Evolutionary conservation across 208 protist species (phyloP).

Genomic region (Vickermania ingenoplastis): DNA sequence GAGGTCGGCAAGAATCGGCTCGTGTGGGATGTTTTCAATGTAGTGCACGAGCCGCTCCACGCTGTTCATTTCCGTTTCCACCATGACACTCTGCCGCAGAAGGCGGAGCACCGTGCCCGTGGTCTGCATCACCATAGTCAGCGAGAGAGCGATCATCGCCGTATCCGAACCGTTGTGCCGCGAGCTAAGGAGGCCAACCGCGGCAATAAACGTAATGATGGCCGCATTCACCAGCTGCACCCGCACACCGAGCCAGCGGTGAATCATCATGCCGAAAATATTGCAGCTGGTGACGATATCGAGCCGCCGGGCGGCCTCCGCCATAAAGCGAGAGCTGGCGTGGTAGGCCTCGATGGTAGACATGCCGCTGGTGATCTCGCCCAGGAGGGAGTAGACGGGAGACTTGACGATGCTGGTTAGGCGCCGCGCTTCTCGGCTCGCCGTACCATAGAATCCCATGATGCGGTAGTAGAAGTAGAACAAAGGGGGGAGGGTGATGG

Average conservation of each 20-base stretch:
- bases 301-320: slow-evolving; percentile 24
- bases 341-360: slow-evolving; percentile 79
- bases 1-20: slow-evolving; percentile 8
- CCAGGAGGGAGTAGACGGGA: slow-evolving; percentile 89
- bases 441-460: slow-evolving; percentile 72
- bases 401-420: slow-evolving; percentile 82
- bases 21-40: slow-evolving; percentile 50
- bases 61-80: slow-evolving; percentile 82
- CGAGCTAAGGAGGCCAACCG: slow-evolving; percentile 32
- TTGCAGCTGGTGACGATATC: slow-evolving; percentile 41
- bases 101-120: slow-evolving; percentile 48
- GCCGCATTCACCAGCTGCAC: slow-evolving; percentile 80
- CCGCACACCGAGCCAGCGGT: slow-evolving; percentile 86
- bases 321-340: slow-evolving; percentile 16
- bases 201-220: slow-evolving; percentile 48
- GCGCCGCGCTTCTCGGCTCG: slow-evolving; percentile 82
- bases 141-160: slow-evolving; percentile 49
- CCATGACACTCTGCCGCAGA: slow-evolving; percentile 28
- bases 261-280: slow-evolving; percentile 40
- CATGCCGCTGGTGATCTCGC: slow-evolving; percentile 83
- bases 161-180: slow-evolving; percentile 13
- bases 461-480: slow-evolving; percentile 53
- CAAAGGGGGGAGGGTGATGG: slow-evolving; percentile 36
- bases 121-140: slow-evolving; percentile 51
- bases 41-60: slow-evolving; percentile 79